A percentile compares a stretch with the other conserved stretches of the same genome.
phyloP scores from a whole-genome alignment of 306 rosid genomes.

The Morella rubra region DNA sequence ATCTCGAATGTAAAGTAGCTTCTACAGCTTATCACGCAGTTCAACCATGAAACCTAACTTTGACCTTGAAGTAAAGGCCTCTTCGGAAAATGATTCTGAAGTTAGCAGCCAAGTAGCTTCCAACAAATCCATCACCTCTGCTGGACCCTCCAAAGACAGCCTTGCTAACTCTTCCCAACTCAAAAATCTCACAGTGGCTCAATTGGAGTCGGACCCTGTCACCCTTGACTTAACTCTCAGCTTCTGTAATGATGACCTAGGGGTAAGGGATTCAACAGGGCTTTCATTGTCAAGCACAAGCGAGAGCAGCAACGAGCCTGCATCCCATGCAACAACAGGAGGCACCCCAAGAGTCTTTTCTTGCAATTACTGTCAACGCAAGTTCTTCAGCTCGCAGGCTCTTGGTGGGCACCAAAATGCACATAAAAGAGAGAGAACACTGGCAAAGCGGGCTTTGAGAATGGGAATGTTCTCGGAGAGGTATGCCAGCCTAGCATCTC shows the following conservation, averaged over 20 bases:
- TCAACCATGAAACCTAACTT: constrained; percentile 57
- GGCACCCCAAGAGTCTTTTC: constrained; percentile 58
- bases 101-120: constrained; percentile 86
- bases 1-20: constrained; percentile 20
- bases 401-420: constrained; percentile 98
- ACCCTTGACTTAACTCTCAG: constrained; percentile 72
- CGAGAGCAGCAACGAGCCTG: constrained; percentile 79
- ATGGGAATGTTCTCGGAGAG: constrained; percentile 75
- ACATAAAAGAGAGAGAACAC: constrained; percentile 78
- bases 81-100: constrained; percentile 62
- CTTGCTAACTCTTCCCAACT: constrained; percentile 37
- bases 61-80: constrained; percentile 77
- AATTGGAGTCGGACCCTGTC: constrained; percentile 34
- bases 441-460: constrained; percentile 83
- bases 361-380: constrained; percentile 89
- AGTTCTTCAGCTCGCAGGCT: constrained; percentile 89
- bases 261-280: constrained; percentile 46
- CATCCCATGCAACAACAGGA: constrained; percentile 45
- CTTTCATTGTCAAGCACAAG: constrained; percentile 78
- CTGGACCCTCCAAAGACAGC: constrained; percentile 50
- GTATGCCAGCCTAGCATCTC: constrained; percentile 65
- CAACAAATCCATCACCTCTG: constrained; percentile 51
- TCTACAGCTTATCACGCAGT: constrained; percentile 1
- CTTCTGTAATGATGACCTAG: constrained; percentile 46
- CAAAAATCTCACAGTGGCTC: constrained; percentile 32